Evolutionary conservation across 768 basidiomycete genomes (phyloP).

Genomic region (Panaeolus cyanescens): DNA sequence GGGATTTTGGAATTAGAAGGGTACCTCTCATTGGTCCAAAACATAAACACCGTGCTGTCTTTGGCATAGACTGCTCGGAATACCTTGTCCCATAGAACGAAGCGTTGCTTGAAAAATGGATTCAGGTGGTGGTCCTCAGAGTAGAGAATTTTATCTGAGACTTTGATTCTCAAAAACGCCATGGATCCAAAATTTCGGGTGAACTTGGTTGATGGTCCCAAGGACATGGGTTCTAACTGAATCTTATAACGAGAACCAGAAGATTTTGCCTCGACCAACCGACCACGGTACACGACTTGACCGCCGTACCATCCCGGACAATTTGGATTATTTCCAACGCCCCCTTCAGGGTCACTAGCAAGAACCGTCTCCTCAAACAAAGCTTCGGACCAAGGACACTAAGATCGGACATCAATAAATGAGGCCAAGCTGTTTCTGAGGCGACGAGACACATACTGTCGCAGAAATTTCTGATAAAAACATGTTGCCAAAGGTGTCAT

Average conservation of each 20-base stretch:
- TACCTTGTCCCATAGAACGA: constrained; percentile 56
- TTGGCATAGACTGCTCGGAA: constrained; percentile 66
- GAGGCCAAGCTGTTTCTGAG: background rate
- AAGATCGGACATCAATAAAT: background rate
- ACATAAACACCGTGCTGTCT: constrained; percentile 56
- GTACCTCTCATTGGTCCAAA: constrained; percentile 51
- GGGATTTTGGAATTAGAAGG: constrained; percentile 16
- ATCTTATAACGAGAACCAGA: constrained; percentile 30
- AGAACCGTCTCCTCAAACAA: constrained; percentile 54
- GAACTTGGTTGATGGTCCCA: constrained; percentile 60
- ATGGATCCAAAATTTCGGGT: constrained; percentile 62
- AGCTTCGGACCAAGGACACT: constrained; percentile 68
- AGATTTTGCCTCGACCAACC: constrained; percentile 16
- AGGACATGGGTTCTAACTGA: constrained; percentile 44
- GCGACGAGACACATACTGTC: constrained; percentile 12
- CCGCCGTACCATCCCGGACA: constrained; percentile 60
- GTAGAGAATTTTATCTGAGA: constrained; percentile 37
- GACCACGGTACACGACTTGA: constrained; percentile 54
- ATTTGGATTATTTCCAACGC: constrained; percentile 42
- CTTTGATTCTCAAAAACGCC: constrained; percentile 50
- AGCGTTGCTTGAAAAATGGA: constrained; percentile 46
- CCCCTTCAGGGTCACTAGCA: constrained; percentile 28
- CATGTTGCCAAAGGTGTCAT: background rate
- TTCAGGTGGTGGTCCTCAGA: constrained; percentile 28
- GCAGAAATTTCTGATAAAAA: constrained; percentile 13